Base-by-base conservation (phyloP, 1,139 yeast species). In the Saccharomycopsis hybrid region DNA sequence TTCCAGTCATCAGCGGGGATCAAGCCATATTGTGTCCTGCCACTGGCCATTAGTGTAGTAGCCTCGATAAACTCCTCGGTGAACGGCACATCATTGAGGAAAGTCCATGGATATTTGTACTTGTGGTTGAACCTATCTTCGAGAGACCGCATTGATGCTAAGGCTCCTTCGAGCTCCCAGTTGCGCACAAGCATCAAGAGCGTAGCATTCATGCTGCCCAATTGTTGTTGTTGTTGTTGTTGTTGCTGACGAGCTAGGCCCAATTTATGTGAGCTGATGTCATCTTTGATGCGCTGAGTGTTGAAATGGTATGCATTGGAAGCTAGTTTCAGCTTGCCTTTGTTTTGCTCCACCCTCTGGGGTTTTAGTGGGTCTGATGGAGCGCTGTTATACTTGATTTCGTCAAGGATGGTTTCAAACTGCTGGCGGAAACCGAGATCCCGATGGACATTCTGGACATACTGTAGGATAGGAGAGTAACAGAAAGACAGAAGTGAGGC, bases 41-140 rank as follows among this genome's bases (percentile, higher is more conserved):
- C 94, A 53, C 90, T 82, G 0, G 90, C 95, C 95, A 90, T 85
- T 31, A 86, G 74, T 1, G 83, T 71, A 0, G 97, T 89, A 0
- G 72, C 73, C 18, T 66, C 65, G 31, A 73, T 83, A 64, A 90
- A 88, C 43, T 79, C 80, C 1, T 74, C 77, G 4, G 79, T 77
- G 63, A 90, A 90, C 2, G 83, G 84, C 39, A 78, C 87, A 61
- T 90, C 95, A 61, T 90, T 90, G 47, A 90, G 64, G 59, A 90
- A 89, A 1, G 88, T 84, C 96, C 96, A 90, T 4, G 95, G 92
- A 59, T 84, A 85, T 49, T 78, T 73, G 59, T 73, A 84, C 66
- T 80, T 73, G 51, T 72, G 76, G 60, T 84, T 83, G 63, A 84
- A 84, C 52, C 84, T 74, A 52, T 84, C 80, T 60, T 84, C 90